A percentile compares a stretch with the other conserved stretches of the same genome.
Evolutionary conservation across 306 rosid species (phyloP).

Genomic region (Pyrus communis): DNA sequence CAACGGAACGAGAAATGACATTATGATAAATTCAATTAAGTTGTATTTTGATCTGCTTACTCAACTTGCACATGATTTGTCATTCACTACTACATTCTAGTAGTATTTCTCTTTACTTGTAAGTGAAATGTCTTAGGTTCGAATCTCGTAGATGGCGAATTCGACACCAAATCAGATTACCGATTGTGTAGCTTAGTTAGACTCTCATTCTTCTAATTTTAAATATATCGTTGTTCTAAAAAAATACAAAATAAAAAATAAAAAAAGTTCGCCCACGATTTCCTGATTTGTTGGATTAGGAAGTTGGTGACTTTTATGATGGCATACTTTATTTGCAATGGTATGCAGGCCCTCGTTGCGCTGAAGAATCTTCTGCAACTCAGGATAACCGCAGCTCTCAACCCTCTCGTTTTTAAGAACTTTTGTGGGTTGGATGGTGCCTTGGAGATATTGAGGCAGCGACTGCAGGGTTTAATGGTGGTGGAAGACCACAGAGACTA

Average conservation of each 20-base stretch:
- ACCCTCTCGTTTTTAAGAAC: conserved; percentile 43
- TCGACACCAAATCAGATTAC: too few relatives aligned
- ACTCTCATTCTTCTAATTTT: too few relatives aligned
- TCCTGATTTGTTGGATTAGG: not conserved
- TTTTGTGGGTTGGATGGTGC: conserved; percentile 65
- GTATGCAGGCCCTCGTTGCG: conserved; percentile 51
- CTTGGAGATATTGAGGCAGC: conserved; percentile 52
- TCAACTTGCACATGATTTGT: too few relatives aligned
- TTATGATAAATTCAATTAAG: not conserved
- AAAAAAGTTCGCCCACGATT: too few relatives aligned
- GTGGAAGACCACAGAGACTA: conserved; percentile 56
- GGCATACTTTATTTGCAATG: not conserved
- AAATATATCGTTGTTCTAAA: too few relatives aligned
- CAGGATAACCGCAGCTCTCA: conserved; percentile 50
- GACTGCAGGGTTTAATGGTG: conserved; percentile 44
- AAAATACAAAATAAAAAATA: too few relatives aligned
- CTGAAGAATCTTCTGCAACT: conserved; percentile 68
- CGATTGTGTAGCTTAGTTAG: too few relatives aligned
- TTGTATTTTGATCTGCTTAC: not conserved
- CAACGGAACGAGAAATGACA: too few relatives aligned
- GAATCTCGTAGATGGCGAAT: too few relatives aligned
- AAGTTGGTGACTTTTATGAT: not conserved
- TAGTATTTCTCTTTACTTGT: too few relatives aligned
- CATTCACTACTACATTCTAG: too few relatives aligned
- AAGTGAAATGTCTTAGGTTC: too few relatives aligned